Evolutionary conservation across 2,329 filamentous ascomycete genomes (phyloP), one percentile per base, ranked within the genome.

Genomic region (Colletotrichum kahawae): DNA sequence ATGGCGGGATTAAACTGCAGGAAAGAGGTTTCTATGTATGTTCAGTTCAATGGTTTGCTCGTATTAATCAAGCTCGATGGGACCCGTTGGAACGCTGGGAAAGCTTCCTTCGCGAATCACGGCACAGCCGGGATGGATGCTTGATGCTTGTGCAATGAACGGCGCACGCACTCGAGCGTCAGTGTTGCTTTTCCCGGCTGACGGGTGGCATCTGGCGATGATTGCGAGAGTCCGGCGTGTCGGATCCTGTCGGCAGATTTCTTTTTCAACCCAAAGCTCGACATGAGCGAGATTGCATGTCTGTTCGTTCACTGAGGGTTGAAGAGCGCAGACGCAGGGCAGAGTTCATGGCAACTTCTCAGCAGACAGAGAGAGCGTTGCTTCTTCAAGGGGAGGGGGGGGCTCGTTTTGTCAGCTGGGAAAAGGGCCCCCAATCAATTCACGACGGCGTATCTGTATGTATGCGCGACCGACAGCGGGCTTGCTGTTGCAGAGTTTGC

Each of bases 1-100:
- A 31, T 8, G 71, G 27, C 16, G 59, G 71, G 27, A n/a, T 38
- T 24, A 21, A 51, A 34, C 34, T 70, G 33, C 33, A 27, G 18
- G 31, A 48, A 18, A 24, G 24, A 27, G 18, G 21, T 18, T 70
- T 51, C 29, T 10, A 21, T 7, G 29, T 6, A 18, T 16, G 16
- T 21, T 62, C 31, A 18, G 16, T 31, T 62, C 31, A 18, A 43
- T 31, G 51, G 13, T 33, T 29, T 43, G 62, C 38, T 74, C 68
- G 72, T 74, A 74, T 71, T 71, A 63, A 74, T 71, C 68, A 74
- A 74, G 68, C 21, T 33, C 12, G 54, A 62, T 67, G 60, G 72
- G 68, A 67, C 68, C 56, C 36, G 43, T 67, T 74, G 72, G 72
- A 71, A 74, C 68, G 62, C 62, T 63, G 56, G 54, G 33, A 74